Conservation (phyloP, 2,329 filamentous ascomycete genomes). For the Colletotrichum chrysophilum region DNA sequence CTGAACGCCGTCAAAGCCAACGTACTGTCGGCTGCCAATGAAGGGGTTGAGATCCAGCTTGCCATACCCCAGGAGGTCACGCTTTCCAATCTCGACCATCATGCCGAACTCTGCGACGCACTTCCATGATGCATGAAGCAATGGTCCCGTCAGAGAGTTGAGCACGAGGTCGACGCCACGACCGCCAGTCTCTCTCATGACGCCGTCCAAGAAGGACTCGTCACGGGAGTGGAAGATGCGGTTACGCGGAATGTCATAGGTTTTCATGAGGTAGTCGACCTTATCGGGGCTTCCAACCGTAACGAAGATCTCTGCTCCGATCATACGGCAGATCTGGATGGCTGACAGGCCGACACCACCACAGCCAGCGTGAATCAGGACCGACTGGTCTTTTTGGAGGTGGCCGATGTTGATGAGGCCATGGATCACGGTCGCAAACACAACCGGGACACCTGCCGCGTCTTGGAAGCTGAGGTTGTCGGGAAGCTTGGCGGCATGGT, state of each 20-base stretch:
- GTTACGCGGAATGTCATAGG: conserved; percentile 8
- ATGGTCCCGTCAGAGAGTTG: conserved; percentile 33
- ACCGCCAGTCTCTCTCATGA: conserved; percentile 27
- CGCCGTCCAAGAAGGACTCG: conserved; percentile 26
- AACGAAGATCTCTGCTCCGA: not conserved
- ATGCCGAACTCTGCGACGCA: conserved; percentile 38
- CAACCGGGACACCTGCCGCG: conserved; percentile 32
- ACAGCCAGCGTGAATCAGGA: conserved; percentile 15
- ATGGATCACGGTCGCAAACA: conserved; percentile 33
- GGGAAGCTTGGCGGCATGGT: conserved; percentile 30
- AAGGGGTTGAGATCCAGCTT: conserved; percentile 52
- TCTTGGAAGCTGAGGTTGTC: conserved; percentile 28
- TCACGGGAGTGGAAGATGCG: conserved; percentile 33
- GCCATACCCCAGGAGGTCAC: conserved; percentile 38
- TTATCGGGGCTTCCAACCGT: conserved; percentile 36
- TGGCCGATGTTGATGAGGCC: conserved; percentile 20
- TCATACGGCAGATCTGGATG: not conserved
- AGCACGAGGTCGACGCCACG: conserved; percentile 35
- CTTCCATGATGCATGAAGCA: conserved; percentile 35
- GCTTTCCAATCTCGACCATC: conserved; percentile 41
- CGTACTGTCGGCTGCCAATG: conserved; percentile 35
- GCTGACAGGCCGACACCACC: not conserved
- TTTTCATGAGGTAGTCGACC: conserved; percentile 25
- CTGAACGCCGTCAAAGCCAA: not conserved
- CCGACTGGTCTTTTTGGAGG: conserved; percentile 26